Conservation (phyloP, 345 rosid species). For the Euphorbia peplus region DNA sequence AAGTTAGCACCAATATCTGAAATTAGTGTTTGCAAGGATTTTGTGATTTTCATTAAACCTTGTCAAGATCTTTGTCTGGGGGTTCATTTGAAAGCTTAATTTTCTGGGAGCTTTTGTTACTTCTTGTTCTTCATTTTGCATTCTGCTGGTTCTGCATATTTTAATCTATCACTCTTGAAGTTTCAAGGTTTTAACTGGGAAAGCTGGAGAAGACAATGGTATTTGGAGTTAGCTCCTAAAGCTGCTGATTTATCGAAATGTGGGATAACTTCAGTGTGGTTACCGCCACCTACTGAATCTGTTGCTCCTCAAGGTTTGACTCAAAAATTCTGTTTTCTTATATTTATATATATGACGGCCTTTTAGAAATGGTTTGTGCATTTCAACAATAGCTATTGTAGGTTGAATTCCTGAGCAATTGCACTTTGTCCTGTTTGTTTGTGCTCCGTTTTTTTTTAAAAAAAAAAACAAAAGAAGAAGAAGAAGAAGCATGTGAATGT, state of each 20-base stretch:
- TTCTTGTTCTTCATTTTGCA: neutral
- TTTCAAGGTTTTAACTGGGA: slow-evolving; percentile 60
- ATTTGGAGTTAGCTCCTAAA: slow-evolving; percentile 42
- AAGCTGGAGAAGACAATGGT: slow-evolving; percentile 51
- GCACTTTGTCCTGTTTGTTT: neutral
- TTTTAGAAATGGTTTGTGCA: neutral
- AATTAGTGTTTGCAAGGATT: neutral
- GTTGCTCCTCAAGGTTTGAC: slow-evolving; percentile 48
- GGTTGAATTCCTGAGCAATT: neutral
- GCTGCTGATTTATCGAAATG: slow-evolving; percentile 44
- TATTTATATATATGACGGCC: neutral
- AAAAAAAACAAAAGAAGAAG: too few relatives aligned
- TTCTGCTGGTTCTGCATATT: slow-evolving; percentile 5
- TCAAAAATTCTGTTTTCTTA: slow-evolving; percentile 1
- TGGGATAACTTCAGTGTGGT: slow-evolving; percentile 47
- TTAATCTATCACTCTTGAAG: slow-evolving; percentile 26
- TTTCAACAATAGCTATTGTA: neutral
- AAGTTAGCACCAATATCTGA: neutral
- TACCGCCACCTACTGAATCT: slow-evolving; percentile 54
- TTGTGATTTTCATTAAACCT: neutral
- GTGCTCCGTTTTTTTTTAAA: neutral
- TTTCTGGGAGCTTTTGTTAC: neutral
- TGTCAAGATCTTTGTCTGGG: neutral
- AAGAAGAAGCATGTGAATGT: neutral
- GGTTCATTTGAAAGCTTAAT: neutral